phyloP scores from a whole-genome alignment of 164 flowering plant species.

The Kingdonia uniflora region DNA sequence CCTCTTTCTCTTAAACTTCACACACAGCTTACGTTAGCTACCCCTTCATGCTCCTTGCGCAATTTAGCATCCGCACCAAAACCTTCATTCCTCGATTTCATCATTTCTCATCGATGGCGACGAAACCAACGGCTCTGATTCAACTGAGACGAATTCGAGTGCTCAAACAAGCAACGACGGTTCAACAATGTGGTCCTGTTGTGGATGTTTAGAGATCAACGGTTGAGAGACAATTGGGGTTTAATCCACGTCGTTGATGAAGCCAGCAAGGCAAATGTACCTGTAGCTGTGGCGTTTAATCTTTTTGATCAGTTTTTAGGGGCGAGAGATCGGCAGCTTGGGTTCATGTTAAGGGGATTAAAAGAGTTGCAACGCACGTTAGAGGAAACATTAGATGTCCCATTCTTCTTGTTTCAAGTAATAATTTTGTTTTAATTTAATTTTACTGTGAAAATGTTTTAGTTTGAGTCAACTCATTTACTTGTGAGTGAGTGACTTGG shows the following conservation, averaged over 20 bases:
- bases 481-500: too few species aligned
- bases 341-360: constrained; percentile 84
- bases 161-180: constrained; percentile 33
- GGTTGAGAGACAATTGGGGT: constrained; percentile 86
- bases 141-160: too few species aligned
- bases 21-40: too few species aligned
- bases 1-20: too few species aligned
- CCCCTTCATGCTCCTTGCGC: too few species aligned
- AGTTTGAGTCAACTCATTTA: too few species aligned
- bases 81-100: too few species aligned
- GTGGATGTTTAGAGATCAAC: constrained; percentile 98
- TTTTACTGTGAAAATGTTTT: too few species aligned
- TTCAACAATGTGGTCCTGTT: constrained; percentile 47
- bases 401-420: constrained; percentile 49
- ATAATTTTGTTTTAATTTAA: too few species aligned
- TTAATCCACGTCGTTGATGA: constrained; percentile 78
- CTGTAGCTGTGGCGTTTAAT: constrained; percentile 80
- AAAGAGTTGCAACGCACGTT: constrained; percentile 34
- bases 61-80: too few species aligned
- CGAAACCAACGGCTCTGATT: too few species aligned
- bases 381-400: constrained; percentile 38
- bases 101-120: too few species aligned
- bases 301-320: constrained; percentile 68
- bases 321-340: constrained; percentile 77
- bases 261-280: constrained; percentile 53